phyloP scores from a whole-genome alignment of 139 green algal species.

The Spirogloea muscicola region DNA sequence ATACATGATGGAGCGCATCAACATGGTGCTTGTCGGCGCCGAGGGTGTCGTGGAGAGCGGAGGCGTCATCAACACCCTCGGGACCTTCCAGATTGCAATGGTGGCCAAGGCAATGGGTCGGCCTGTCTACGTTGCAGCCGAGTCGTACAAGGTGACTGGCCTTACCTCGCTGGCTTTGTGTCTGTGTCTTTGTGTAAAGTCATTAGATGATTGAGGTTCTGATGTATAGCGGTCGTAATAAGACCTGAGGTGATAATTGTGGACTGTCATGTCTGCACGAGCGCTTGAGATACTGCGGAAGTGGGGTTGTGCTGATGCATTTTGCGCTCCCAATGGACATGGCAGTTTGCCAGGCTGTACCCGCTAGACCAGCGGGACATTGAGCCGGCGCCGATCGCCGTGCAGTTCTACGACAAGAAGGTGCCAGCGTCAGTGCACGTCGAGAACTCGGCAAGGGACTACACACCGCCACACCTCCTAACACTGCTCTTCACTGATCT shows the following conservation, averaged over 20 bases:
- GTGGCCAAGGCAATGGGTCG: conserved; percentile 70
- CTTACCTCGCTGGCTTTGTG: no score
- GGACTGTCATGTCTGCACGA: no score
- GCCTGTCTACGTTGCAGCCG: conserved; percentile 89
- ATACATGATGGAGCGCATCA: conserved; percentile 71
- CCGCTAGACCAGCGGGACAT: conserved; percentile 74
- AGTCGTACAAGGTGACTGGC: conserved; percentile 97
- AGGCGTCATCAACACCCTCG: conserved; percentile 94
- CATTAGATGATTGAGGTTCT: no score
- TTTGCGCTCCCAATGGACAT: no score
- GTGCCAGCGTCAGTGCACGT: conserved; percentile 46
- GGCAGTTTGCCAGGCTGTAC: conserved; percentile 57
- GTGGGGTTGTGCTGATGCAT: no score
- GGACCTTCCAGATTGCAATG: conserved; percentile 71
- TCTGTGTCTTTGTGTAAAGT: no score
- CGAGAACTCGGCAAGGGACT: conserved; percentile 84
- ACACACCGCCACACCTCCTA: conserved; percentile 85
- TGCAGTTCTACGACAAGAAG: background rate
- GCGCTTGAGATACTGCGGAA: no score
- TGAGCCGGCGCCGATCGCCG: background rate
- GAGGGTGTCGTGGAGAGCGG: conserved; percentile 94
- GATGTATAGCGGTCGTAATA: no score
- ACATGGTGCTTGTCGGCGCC: conserved; percentile 86
- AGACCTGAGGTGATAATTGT: no score
- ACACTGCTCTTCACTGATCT: conserved; percentile 84